These are phyloP conservation scores for Penicillium digitatum DNA, from an alignment of 2,329 filamentous ascomycete genomes.

Conservation along the genomic window DNA sequence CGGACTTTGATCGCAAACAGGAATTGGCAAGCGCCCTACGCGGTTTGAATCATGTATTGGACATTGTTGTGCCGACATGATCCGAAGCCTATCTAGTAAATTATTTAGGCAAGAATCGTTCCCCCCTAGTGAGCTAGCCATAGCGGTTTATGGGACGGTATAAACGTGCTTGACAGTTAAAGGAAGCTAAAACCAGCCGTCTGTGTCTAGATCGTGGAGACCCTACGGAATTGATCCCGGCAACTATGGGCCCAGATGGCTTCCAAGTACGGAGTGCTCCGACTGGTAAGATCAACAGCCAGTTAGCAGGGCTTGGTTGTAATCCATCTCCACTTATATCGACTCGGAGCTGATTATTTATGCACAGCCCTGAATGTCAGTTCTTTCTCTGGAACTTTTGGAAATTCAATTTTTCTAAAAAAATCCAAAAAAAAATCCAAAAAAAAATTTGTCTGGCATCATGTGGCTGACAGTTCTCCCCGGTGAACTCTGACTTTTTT, in stretches of 20 bases:
- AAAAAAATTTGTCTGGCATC: slow-evolving; percentile 7
- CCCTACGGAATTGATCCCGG: slow-evolving; percentile 5
- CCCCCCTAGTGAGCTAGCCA: slow-evolving; percentile 13
- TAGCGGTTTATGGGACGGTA: slow-evolving; percentile 15
- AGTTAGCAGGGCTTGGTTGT: slow-evolving; percentile 2
- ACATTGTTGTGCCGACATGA: slow-evolving; percentile 12
- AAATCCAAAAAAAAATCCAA: background rate
- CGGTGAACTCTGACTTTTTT: slow-evolving; percentile 13
- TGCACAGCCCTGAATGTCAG: slow-evolving; percentile 10
- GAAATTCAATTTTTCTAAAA: background rate
- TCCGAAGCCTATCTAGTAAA: slow-evolving; percentile 5
- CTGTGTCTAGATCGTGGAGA: slow-evolving; percentile 21
- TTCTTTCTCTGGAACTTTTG: background rate
- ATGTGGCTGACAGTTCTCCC: slow-evolving; percentile 19
- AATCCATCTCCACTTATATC: slow-evolving; percentile 10
- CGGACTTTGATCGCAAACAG: background rate
- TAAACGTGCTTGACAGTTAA: slow-evolving; percentile 16
- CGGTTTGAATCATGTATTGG: slow-evolving; percentile 9
- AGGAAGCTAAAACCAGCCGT: slow-evolving; percentile 13
- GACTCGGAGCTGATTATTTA: background rate
- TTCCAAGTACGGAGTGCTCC: background rate
- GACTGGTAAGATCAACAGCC: slow-evolving; percentile 3
- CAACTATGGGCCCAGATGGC: slow-evolving; percentile 1
- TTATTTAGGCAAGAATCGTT: slow-evolving; percentile 13
- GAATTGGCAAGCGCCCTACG: slow-evolving; percentile 6